A percentile compares a stretch with the other conserved stretches of the same genome.
Evolutionary conservation across 2,329 filamentous ascomycete species (phyloP).

Genomic region (Diaporthe caulivora): DNA sequence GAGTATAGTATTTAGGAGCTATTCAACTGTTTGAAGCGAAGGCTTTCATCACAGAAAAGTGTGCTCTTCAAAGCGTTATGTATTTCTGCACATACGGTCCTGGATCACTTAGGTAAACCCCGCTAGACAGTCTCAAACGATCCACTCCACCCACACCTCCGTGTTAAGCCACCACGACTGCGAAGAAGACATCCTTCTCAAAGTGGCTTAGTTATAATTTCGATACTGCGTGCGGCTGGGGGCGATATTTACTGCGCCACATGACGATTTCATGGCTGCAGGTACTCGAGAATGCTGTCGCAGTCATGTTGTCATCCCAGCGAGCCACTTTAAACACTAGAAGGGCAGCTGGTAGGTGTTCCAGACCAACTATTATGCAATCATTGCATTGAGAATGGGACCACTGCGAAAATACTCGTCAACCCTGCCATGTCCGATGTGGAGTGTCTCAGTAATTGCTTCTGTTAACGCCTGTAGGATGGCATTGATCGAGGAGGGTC

Average conservation of each 20-base stretch:
- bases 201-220: not conserved
- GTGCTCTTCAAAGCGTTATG: not conserved
- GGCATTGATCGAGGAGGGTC: not conserved
- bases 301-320: not conserved
- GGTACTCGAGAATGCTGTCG: not conserved
- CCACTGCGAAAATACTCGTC: no score
- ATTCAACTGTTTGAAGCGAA: not conserved
- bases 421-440: not conserved
- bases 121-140: not conserved
- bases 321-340: no score
- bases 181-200: not conserved
- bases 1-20: not conserved
- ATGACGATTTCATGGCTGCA: slow-evolving; percentile 14
- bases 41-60: not conserved
- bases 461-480: slow-evolving; percentile 3
- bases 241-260: not conserved
- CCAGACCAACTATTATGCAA: not conserved
- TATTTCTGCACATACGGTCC: not conserved
- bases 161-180: not conserved
- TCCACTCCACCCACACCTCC: not conserved
- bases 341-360: not conserved
- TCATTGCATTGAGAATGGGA: not conserved
- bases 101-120: not conserved
- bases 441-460: slow-evolving; percentile 2
- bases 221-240: no score